A percentile compares a stretch with the other conserved stretches of the same genome.
Conservation (phyloP, 768 basidiomycete genomes). For the Amanita inopinata region DNA sequence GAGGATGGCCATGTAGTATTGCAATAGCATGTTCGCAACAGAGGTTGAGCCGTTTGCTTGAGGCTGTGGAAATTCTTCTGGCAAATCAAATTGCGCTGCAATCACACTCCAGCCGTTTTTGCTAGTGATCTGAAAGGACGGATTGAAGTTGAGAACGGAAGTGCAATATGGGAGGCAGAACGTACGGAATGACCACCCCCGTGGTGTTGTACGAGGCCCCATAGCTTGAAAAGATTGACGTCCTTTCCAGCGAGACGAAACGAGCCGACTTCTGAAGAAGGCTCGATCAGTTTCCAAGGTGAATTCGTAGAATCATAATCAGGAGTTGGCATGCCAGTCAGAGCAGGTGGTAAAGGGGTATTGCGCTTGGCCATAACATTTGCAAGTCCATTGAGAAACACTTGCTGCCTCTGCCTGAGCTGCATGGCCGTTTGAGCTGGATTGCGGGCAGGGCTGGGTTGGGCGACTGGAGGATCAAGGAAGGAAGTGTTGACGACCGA, state of each 20-base stretch:
- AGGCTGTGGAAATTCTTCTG: constrained; percentile 41
- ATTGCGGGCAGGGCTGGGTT: constrained; percentile 29
- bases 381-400: constrained; percentile 54
- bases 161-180: constrained; percentile 11
- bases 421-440: constrained; percentile 23
- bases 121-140: constrained; percentile 30
- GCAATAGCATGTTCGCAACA: constrained; percentile 41
- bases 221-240: constrained; percentile 68
- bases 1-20: constrained; percentile 54
- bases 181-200: constrained; percentile 59
- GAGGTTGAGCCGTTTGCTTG: constrained; percentile 37
- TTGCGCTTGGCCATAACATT: constrained; percentile 45
- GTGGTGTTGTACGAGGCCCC: constrained; percentile 45
- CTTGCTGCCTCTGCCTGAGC: constrained; percentile 45
- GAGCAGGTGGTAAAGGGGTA: constrained; percentile 63
- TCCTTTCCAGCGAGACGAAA: constrained; percentile 67
- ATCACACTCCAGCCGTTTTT: constrained; percentile 50
- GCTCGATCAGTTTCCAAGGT: constrained; percentile 58
- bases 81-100: constrained; percentile 48
- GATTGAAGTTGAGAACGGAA: constrained; percentile 12
- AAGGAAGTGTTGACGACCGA: constrained; percentile 27
- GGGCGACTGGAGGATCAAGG: constrained; percentile 35
- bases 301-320: constrained; percentile 56
- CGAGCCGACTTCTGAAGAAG: constrained; percentile 49
- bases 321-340: constrained; percentile 52